Evolutionary conservation across 1,284 basidiomycete genomes (phyloP), one percentile per base, ranked within the genome.

Genomic region (Vanrija sp.): DNA sequence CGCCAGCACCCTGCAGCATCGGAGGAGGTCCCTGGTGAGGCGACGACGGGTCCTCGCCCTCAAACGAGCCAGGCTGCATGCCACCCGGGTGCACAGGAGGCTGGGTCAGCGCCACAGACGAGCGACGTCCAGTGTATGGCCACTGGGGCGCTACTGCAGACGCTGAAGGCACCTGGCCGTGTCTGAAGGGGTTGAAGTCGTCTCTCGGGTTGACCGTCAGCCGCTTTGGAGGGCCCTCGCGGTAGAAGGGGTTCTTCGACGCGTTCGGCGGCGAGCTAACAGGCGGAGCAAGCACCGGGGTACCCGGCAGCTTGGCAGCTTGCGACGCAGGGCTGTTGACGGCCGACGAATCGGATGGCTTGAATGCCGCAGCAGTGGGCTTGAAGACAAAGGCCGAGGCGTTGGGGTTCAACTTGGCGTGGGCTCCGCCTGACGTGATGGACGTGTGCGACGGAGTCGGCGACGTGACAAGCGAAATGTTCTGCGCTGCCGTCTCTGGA

Each of bases 151-250:
- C 87, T 60, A 90, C 81, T 63, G 83, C 80, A 22, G 82, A 76
- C 12, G 90, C 84, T 55, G 89, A 86, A 7, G 81, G 82, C 51
- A 91, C 84, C 51, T 56, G 57, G 31, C 57, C 53, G 66, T 85
- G 83, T 77, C 92, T 91, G 66, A 70, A 94, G 23, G 92, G 89
- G 75, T 93, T 95, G 73, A 96, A 97, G 67, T 96, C 93, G 64
- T 94, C 89, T 75, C 92, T 88, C 65, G 92, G 81, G 68, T 90
- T 87, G 41, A 91, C 84, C 19, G 82, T 79, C 75, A 87, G 87
- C 80, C 90, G 89, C 71, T 86, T 83, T 38, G 76, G 70, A 22
- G 80, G 75, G 37, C 85, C 85, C 39, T 83, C 80, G 47, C 89
- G 88, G 72, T 94, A 96, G 85, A 96, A 97, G 12, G 87, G 85